phyloP scores from a whole-genome alignment of 2,329 filamentous ascomycete genomes.

The Huntiella abstrusa region DNA sequence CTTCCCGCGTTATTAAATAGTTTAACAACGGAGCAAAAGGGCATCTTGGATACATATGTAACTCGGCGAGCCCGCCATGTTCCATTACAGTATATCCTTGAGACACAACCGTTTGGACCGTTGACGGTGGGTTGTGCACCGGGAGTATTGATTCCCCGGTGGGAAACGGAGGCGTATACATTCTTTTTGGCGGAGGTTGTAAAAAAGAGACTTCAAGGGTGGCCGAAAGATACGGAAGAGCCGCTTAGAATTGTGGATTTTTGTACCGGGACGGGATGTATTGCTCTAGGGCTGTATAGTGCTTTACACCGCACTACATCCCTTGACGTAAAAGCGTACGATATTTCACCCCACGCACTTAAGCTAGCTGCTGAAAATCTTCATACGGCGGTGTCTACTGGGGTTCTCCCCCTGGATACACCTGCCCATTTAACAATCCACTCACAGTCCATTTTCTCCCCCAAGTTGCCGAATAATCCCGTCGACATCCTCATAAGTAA shows the following conservation, averaged over 20 bases:
- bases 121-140: conserved; percentile 58
- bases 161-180: conserved; percentile 55
- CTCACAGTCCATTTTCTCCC: neutral
- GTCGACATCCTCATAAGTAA: conserved; percentile 63
- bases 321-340: conserved; percentile 48
- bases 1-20: neutral
- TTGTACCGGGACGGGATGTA: conserved; percentile 83
- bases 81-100: conserved; percentile 79
- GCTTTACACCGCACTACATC: conserved; percentile 26
- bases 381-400: conserved; percentile 24
- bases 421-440: conserved; percentile 12
- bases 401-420: conserved; percentile 14
- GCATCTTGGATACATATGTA: neutral
- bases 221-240: neutral
- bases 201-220: neutral
- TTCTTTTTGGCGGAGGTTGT: conserved; percentile 32
- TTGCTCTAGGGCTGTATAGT: conserved; percentile 56
- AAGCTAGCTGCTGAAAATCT: conserved; percentile 47
- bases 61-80: conserved; percentile 27
- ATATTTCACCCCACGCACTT: conserved; percentile 50
- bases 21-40: neutral
- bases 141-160: conserved; percentile 73
- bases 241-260: conserved; percentile 55
- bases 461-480: conserved; percentile 12
- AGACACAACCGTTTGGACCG: conserved; percentile 70